phyloP scores from a whole-genome alignment of 805 yeast genomes.

The Myxozyma mucilagina region DNA sequence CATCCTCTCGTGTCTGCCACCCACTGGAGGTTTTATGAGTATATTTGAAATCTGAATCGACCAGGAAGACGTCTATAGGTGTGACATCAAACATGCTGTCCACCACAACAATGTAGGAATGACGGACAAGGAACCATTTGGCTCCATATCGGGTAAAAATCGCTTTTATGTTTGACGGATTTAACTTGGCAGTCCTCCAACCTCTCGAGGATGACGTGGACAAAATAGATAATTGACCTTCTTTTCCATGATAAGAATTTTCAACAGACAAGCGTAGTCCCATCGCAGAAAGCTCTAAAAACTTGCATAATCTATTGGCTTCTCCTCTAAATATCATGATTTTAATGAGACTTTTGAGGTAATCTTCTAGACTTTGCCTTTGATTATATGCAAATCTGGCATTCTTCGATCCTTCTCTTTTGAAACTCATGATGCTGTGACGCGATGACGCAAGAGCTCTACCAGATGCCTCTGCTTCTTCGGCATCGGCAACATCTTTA shows the following conservation, averaged over 20 bases:
- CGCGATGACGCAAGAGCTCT: conserved; percentile 1
- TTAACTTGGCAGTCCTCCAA: conserved; percentile 92
- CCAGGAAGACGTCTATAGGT: conserved; percentile 85
- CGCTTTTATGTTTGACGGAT: conserved; percentile 71
- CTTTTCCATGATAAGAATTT: conserved; percentile 79
- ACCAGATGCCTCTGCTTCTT: conserved; percentile 10
- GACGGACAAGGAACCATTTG: conserved; percentile 88
- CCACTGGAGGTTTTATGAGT: conserved; percentile 37
- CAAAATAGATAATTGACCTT: conserved; percentile 78
- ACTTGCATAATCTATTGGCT: conserved; percentile 77
- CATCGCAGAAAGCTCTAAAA: conserved; percentile 86
- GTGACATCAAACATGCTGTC: conserved; percentile 83
- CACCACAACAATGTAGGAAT: conserved; percentile 81
- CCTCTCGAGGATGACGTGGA: conserved; percentile 88
- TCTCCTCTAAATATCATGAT: conserved; percentile 72
- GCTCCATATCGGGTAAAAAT: conserved; percentile 89
- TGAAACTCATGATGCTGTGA: background rate
- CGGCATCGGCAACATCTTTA: conserved; percentile 8
- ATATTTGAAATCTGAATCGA: conserved; percentile 73
- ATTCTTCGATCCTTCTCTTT: conserved; percentile 6
- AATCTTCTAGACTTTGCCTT: conserved; percentile 55
- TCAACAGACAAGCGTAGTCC: conserved; percentile 83
- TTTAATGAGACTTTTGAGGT: conserved; percentile 61
- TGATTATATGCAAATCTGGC: conserved; percentile 25
- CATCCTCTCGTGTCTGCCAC: conserved; percentile 6